Evolutionary conservation across 2,329 filamentous ascomycete species (phyloP).

Genomic region (Aspergillus carbonarius): DNA sequence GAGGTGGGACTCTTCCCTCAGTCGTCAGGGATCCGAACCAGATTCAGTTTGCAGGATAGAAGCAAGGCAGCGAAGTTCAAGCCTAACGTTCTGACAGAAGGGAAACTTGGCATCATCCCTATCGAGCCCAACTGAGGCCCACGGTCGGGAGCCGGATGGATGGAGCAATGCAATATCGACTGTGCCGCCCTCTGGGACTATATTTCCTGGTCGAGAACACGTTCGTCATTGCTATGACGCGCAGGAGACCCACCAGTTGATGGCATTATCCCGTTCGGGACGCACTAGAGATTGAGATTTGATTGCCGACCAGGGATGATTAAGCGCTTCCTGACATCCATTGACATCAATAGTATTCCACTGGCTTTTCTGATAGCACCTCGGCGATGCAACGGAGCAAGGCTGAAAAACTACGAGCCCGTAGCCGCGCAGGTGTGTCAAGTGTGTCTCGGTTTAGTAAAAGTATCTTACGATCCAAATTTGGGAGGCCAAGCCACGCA

Average conservation of each 20-base stretch:
- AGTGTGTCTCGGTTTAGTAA: background rate
- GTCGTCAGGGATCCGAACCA: background rate
- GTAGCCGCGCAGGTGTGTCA: background rate
- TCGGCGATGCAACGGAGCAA: background rate
- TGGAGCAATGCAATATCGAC: background rate
- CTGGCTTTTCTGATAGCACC: background rate
- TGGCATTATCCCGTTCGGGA: background rate
- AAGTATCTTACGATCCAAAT: background rate
- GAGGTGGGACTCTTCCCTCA: background rate
- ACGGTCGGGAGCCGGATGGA: background rate
- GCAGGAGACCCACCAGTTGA: constrained; percentile 1
- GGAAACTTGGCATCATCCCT: background rate
- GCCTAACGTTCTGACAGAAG: background rate
- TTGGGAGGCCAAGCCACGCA: background rate
- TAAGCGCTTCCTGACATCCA: background rate
- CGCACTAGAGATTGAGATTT: background rate
- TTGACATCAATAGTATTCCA: background rate
- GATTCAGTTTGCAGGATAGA: background rate
- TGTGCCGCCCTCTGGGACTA: background rate
- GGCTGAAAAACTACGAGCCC: too few relatives aligned
- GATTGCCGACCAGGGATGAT: background rate
- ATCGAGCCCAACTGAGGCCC: background rate
- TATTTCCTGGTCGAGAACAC: background rate
- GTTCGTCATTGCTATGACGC: constrained; percentile 3
- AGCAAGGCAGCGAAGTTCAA: background rate